phyloP scores from a whole-genome alignment of 2,329 filamentous ascomycete species.

The Colletotrichum costaricense region DNA sequence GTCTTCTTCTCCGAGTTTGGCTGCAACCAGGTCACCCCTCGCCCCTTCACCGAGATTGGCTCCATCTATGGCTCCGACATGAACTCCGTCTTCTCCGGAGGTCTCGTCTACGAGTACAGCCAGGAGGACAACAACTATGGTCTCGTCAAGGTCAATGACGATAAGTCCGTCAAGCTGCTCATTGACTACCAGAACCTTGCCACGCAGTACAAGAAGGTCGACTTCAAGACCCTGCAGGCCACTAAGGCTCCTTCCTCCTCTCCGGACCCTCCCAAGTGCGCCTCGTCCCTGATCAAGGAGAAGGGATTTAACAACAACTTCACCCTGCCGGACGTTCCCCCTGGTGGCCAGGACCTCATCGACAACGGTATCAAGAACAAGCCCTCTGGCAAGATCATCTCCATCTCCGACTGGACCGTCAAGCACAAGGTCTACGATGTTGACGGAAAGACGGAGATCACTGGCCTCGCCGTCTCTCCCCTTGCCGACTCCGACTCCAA shows the following conservation, averaged over 20 bases:
- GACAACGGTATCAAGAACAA: constrained; percentile 77
- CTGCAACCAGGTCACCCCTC: constrained; percentile 78
- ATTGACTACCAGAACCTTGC: constrained; percentile 80
- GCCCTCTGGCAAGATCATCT: constrained; percentile 74
- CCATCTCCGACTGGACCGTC: constrained; percentile 73
- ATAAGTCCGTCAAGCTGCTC: constrained; percentile 68
- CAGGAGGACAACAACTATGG: constrained; percentile 76
- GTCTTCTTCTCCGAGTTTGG: constrained; percentile 87
- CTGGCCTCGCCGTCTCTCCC: constrained; percentile 59
- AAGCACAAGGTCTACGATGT: constrained; percentile 53
- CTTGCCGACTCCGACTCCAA: constrained; percentile 58
- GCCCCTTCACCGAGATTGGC: constrained; percentile 80
- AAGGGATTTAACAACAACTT: constrained; percentile 82
- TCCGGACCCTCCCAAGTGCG: constrained; percentile 71
- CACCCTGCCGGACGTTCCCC: constrained; percentile 76
- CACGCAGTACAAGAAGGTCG: constrained; percentile 78
- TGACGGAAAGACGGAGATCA: constrained; percentile 52
- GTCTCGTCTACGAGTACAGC: constrained; percentile 84
- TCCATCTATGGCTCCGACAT: constrained; percentile 79
- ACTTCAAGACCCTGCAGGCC: constrained; percentile 75
- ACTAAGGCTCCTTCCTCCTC: constrained; percentile 66
- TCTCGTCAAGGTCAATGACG: constrained; percentile 70
- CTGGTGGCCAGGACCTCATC: constrained; percentile 78
- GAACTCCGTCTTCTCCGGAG: constrained; percentile 76
- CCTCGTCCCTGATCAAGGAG: constrained; percentile 72